phyloP scores from a whole-genome alignment of 768 basidiomycete genomes.

The Hortiboletus campestris region DNA sequence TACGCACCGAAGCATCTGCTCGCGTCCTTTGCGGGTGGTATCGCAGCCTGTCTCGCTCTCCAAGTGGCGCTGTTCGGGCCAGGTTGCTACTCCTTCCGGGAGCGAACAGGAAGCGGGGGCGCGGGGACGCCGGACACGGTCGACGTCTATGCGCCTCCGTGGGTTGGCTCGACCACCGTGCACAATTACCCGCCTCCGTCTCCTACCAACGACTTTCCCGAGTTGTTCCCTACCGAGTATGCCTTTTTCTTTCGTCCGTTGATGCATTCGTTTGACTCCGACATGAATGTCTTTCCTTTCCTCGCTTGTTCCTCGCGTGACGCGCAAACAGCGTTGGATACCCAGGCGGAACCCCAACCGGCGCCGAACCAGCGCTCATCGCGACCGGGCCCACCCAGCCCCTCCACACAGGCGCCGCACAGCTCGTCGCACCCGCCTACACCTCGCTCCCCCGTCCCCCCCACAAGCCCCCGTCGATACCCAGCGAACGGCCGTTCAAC shows the following conservation, averaged over 20 bases:
- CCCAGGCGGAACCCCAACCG: constrained; percentile 74
- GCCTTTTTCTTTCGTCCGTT: neutral
- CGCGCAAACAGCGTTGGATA: constrained; percentile 53
- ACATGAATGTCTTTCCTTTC: no score
- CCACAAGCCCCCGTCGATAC: neutral
- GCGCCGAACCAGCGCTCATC: constrained; percentile 71
- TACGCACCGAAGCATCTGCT: constrained; percentile 35
- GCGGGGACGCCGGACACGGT: constrained; percentile 9
- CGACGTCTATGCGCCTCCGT: constrained; percentile 53
- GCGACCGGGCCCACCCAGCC: constrained; percentile 79
- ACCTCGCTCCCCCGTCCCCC: constrained; percentile 21
- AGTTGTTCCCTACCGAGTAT: constrained; percentile 66
- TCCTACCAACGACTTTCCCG: constrained; percentile 71
- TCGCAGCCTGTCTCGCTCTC: constrained; percentile 46
- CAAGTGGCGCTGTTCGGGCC: constrained; percentile 43
- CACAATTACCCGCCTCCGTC: constrained; percentile 70
- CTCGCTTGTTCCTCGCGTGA: neutral
- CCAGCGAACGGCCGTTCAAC: constrained; percentile 48
- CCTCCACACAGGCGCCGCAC: constrained; percentile 64
- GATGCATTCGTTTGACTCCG: no score
- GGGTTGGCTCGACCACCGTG: constrained; percentile 68
- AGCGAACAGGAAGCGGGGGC: neutral
- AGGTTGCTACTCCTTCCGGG: constrained; percentile 31
- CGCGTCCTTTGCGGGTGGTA: constrained; percentile 54
- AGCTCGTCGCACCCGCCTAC: constrained; percentile 53